A percentile compares a stretch with the other conserved stretches of the same genome.
Evolutionary conservation across 2,329 filamentous ascomycete genomes (phyloP).

Genomic region (Microdochium nivale): DNA sequence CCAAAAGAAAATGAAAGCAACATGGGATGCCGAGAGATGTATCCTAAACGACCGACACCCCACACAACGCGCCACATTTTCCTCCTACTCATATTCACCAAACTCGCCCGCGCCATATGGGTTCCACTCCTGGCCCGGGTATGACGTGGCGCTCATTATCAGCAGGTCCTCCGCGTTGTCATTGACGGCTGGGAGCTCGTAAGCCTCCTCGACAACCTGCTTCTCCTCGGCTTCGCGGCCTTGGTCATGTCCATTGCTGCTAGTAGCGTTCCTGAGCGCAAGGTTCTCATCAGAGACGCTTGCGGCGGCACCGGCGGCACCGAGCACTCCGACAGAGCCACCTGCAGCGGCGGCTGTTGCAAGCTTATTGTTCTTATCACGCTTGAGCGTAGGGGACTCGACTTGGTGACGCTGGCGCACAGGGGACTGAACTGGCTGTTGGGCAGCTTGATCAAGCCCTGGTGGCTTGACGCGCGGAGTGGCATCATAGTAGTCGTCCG

Average conservation of each 20-base stretch:
- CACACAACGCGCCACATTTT: not conserved
- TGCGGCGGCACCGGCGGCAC: not conserved
- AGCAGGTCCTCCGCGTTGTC: slow-evolving; percentile 28
- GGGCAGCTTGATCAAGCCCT: too few species aligned
- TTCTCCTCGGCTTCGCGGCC: slow-evolving; percentile 15
- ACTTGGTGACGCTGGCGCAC: not conserved
- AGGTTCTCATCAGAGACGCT: not conserved
- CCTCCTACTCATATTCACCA: slow-evolving; percentile 12
- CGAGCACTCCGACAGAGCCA: not conserved
- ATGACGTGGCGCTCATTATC: slow-evolving; percentile 44
- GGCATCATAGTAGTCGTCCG: slow-evolving; percentile 20
- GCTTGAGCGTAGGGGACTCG: not conserved
- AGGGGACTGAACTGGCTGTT: not conserved
- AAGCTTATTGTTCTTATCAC: not conserved
- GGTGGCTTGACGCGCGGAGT: slow-evolving; percentile 12
- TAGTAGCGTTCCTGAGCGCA: not conserved
- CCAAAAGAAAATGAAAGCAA: too few species aligned
- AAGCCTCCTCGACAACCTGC: not conserved
- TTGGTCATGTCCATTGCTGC: not conserved
- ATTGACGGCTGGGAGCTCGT: slow-evolving; percentile 10
- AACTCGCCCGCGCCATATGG: slow-evolving; percentile 27
- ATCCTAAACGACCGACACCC: too few species aligned
- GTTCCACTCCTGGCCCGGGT: slow-evolving; percentile 50
- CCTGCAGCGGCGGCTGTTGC: not conserved
- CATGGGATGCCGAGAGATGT: too few species aligned